Base-by-base conservation (phyloP, 257 asterid species). In the Solanum etuberosum region DNA sequence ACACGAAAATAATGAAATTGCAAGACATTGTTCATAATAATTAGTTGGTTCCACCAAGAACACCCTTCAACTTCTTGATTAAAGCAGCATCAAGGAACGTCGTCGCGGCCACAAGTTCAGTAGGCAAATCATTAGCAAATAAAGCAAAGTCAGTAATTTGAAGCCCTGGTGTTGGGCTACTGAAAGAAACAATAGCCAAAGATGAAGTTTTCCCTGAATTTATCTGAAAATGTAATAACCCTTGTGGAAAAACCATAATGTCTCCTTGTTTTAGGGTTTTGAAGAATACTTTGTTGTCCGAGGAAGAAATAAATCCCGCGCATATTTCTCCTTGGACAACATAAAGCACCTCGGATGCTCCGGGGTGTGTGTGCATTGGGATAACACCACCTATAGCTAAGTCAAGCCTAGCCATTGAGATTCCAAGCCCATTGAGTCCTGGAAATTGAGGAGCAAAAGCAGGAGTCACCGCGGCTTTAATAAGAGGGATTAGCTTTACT, bases 361-460 rank as follows among this genome's bases (percentile, higher is more conserved):
- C 97, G 0, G 98, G 98, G 90, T 96, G 98, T 13, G 98, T 94
- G 89, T 96, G 98, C 91, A 94, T 71, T 20, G 98, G 98, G 21
- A 94, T 42, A 4, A 94, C 94, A 1, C 98, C 98, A 0, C 90
- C 91, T 0, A 95, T 85, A 31, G 94, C 98, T n/a, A 94, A 72
- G 59, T 96, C 98, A 85, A 96, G 85, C 3, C 96, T 93, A 10
- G 93, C 98, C 2, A 94, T 89, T 16, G 98, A 94, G 9, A 94
- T 70, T 3, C 98, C 98, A 1, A 91, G 93, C 20, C 98, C 98
- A 43, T 94, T 94, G 2, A 96, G 51, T 12, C 95, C 98, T 0
- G 98, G 98, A 78, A 91, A 92, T 82, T 94, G 98, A 23, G 93
- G 93, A 13, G 88, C 96, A 18, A 96, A 96, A 2, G 96, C 98